Conservation (phyloP, 2,329 filamentous ascomycete species). For the Colletotrichum filicis region DNA sequence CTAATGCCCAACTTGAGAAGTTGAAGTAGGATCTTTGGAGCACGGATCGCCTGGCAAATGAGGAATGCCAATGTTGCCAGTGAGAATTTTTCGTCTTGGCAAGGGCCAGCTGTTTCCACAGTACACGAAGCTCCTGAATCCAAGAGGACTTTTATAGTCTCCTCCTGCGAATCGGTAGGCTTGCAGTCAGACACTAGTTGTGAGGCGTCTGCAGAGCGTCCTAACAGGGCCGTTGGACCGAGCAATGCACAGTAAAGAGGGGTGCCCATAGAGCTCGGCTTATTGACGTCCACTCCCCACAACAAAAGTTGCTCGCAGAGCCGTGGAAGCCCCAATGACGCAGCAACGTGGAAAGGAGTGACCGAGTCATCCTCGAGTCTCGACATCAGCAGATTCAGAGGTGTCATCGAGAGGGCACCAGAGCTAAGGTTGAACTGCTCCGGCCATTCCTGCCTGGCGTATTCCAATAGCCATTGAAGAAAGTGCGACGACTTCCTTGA, state of each 20-base stretch:
- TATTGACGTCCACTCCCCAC: slow-evolving; percentile 35
- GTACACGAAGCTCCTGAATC: slow-evolving; percentile 32
- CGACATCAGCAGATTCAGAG: slow-evolving; percentile 44
- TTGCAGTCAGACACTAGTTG: not conserved
- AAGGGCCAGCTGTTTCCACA: not conserved
- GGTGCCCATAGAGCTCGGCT: slow-evolving; percentile 40
- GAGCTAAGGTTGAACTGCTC: slow-evolving; percentile 34
- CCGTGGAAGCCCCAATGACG: slow-evolving; percentile 44
- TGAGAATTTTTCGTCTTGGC: slow-evolving; percentile 3
- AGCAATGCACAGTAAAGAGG: slow-evolving; percentile 49
- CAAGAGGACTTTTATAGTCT: slow-evolving; percentile 43
- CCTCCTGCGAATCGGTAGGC: slow-evolving; percentile 25
- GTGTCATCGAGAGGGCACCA: slow-evolving; percentile 37
- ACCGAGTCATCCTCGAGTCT: slow-evolving; percentile 42
- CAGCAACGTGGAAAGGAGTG: slow-evolving; percentile 47
- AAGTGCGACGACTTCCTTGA: slow-evolving; percentile 42
- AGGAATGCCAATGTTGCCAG: slow-evolving; percentile 24
- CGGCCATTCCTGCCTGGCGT: slow-evolving; percentile 44
- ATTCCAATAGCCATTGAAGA: slow-evolving; percentile 50
- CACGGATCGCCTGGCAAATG: slow-evolving; percentile 4
- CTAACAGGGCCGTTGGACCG: slow-evolving; percentile 43
- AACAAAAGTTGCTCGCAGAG: slow-evolving; percentile 40
- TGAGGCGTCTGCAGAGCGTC: slow-evolving; percentile 12
- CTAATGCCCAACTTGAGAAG: not conserved
- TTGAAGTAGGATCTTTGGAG: not conserved